Evolutionary conservation across 495 filamentous ascomycete genomes (phyloP), one percentile per base, ranked within the genome.

Genomic region (Trichoderma asperelloides): DNA sequence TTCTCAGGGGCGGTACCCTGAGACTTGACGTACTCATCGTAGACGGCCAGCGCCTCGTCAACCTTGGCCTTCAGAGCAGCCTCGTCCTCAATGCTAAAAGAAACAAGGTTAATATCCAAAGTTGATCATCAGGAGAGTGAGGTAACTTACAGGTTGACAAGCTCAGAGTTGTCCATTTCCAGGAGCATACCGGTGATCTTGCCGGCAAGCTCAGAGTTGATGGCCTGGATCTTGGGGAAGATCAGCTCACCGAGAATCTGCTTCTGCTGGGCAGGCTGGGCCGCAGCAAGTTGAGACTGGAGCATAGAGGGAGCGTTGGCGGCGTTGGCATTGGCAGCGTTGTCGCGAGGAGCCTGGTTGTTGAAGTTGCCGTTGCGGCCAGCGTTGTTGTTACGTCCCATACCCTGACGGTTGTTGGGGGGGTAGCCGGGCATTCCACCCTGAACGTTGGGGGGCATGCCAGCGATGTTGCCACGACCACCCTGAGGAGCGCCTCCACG

Each of bases 101-200:
- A 60, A 43, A 66, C 60, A 43, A 12, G 6, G 76, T 76, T 72
- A 79, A 75, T 23, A 25, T 21, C 47, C 5, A 51, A 40, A 65
- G 12, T 3, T 51, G n/a, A 23, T 8, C 23, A 45, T 39, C 27
- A 6, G 16, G 43, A 63, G 40, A 57, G n/a, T 27, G 39, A 51
- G 28, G 33, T 16, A 62, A 93, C 95, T 92, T 88, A 98, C 95
- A 99, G 84, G 77, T 89, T 89, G 73, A 99, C 80, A 69, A 99
- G 80, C 83, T 99, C 95, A 62, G 81, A 70, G 76, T 97, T 97
- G 69, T 97, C 95, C 95, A 99, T 99, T 85, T 99, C 95, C 71
- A 99, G 76, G 73, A 99, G 87, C 95, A 99, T 99, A 78, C 95
- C 95, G 68, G 95, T 99, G 74, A 99, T 97, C 89, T 99, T 99